Conservation (phyloP, 202 grass and related monocot species). For the Digitaria exilis region DNA sequence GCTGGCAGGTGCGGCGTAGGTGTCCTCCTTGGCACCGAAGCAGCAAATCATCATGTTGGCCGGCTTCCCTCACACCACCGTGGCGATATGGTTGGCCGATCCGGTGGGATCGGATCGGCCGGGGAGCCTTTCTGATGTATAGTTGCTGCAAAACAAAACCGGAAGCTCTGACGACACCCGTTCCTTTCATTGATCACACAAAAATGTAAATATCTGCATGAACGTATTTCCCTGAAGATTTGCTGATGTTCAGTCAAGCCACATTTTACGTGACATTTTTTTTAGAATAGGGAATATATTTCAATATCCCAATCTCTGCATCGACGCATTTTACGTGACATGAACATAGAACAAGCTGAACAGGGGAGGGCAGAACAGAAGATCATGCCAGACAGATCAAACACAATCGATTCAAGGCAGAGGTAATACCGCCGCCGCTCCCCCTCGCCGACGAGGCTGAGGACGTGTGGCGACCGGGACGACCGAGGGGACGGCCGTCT, state of each 20-base stretch:
- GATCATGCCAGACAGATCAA: not conserved
- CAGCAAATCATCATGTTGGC: constrained; percentile 46
- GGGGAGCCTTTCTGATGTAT: not conserved
- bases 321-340: too few relatives aligned
- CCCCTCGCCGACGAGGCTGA: constrained; percentile 12
- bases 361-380: not conserved
- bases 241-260: not conserved
- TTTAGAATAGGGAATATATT: too few relatives aligned
- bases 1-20: constrained; percentile 34
- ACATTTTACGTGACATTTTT: not conserved
- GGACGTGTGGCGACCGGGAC: not conserved
- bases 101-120: constrained; percentile 6
- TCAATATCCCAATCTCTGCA: too few relatives aligned
- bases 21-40: constrained; percentile 39
- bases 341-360: too few relatives aligned
- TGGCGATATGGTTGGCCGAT: constrained; percentile 9
- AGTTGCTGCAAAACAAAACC: constrained; percentile 8
- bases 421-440: not conserved
- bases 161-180: not conserved
- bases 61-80: not conserved
- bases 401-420: constrained; percentile 30
- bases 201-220: not conserved
- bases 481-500: constrained; percentile 17
- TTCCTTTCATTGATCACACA: not conserved
- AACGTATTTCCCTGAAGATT: too few relatives aligned